These are phyloP conservation scores for Penicillium mononematosum DNA, from an alignment of 495 filamentous ascomycete genomes.

Conservation along the genomic window DNA sequence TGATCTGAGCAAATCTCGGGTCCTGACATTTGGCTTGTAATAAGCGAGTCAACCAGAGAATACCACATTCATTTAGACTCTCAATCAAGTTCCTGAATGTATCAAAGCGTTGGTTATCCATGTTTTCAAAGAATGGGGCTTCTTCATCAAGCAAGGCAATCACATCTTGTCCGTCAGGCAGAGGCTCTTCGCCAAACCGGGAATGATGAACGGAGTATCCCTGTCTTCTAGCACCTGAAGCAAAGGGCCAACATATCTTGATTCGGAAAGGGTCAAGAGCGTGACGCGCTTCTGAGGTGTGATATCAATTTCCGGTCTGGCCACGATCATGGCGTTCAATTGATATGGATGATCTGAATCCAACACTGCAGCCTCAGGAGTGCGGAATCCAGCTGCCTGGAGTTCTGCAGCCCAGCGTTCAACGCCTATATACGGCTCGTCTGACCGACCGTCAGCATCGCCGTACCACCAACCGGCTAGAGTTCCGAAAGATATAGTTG, in stretches of 20 bases:
- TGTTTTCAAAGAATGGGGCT: constrained; percentile 35
- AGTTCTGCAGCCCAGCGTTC: constrained; percentile 32
- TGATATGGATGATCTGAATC: constrained; percentile 36
- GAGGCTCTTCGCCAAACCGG: constrained; percentile 19
- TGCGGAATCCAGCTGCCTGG: constrained; percentile 29
- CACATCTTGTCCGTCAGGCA: constrained; percentile 30
- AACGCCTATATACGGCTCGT: constrained; percentile 27
- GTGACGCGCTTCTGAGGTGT: neutral
- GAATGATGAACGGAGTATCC: constrained; percentile 22
- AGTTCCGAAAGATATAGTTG: constrained; percentile 21
- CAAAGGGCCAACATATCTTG: neutral
- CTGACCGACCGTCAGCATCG: constrained; percentile 26
- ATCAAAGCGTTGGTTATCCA: constrained; percentile 18
- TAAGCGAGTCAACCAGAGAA: constrained; percentile 38
- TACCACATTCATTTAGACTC: neutral
- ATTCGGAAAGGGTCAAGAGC: neutral
- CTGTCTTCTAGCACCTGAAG: constrained; percentile 1
- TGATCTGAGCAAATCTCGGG: constrained; percentile 34
- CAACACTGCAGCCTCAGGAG: constrained; percentile 27
- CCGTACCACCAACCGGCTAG: constrained; percentile 33
- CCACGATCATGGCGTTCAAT: constrained; percentile 32
- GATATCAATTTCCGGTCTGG: constrained; percentile 12
- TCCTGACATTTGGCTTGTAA: constrained; percentile 37
- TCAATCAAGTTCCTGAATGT: constrained; percentile 21
- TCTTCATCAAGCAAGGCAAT: constrained; percentile 36